Percentiles rank a stretch among this genome's conserved stretches.
phyloP scores from a whole-genome alignment of 2,329 filamentous ascomycete species.

The Aspergillus pseudotamarii region DNA sequence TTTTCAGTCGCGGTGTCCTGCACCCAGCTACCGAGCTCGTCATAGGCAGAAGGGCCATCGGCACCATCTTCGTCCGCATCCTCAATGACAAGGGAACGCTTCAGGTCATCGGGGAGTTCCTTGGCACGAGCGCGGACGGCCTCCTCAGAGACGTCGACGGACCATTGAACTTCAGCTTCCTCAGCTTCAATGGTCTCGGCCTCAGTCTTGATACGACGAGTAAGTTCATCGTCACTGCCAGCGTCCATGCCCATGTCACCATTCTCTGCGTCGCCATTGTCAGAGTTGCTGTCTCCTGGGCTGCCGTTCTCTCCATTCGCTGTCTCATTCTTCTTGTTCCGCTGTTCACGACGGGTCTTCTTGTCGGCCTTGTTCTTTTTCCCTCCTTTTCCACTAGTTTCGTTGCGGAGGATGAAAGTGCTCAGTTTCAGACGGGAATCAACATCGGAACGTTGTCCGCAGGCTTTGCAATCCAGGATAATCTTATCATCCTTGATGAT shows the following conservation, averaged over 20 bases:
- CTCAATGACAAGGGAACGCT: constrained; percentile 83
- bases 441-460: constrained; percentile 88
- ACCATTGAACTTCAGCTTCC: constrained; percentile 85
- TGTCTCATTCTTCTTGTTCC: constrained; percentile 67
- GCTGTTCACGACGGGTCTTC: constrained; percentile 76
- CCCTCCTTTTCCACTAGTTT: constrained; percentile 76
- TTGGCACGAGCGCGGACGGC: constrained; percentile 93
- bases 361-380: constrained; percentile 98
- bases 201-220: constrained; percentile 69
- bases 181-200: constrained; percentile 72
- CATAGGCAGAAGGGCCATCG: constrained; percentile 79
- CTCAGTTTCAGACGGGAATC: constrained; percentile 94
- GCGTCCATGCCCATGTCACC: constrained; percentile 69
- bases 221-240: constrained; percentile 89
- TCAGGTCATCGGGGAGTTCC: constrained; percentile 90
- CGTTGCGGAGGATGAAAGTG: constrained; percentile 95
- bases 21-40: constrained; percentile 92
- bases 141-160: constrained; percentile 93
- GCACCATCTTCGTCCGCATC: constrained; percentile 79
- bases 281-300: constrained; percentile 67
- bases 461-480: constrained; percentile 96
- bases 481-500: constrained; percentile 93
- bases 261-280: constrained; percentile 64
- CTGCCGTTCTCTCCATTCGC: constrained; percentile 62
- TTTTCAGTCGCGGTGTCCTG: constrained; percentile 69